Conservation (phyloP, 2,329 filamentous ascomycete species). For the Alternaria solani region DNA sequence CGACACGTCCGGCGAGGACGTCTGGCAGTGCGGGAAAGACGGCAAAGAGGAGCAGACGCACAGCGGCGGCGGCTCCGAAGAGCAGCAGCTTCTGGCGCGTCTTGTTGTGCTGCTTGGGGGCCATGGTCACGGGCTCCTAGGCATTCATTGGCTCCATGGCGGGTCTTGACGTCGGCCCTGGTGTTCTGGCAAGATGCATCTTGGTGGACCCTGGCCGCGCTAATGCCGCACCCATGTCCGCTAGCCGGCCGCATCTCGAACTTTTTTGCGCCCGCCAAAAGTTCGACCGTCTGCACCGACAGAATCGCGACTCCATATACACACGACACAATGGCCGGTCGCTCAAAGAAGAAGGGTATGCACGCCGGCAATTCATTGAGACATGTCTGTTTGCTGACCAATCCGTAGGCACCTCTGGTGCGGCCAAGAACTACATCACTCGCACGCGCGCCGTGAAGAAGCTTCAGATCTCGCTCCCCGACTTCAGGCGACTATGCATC, state of each 20-base stretch:
- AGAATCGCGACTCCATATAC: slow-evolving; percentile 5
- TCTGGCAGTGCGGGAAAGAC: slow-evolving; percentile 84
- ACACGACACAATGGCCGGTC: slow-evolving; percentile 42
- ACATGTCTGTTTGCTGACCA: slow-evolving; percentile 23
- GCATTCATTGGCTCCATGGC: slow-evolving; percentile 22
- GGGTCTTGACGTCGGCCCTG: slow-evolving; percentile 2
- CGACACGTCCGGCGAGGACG: slow-evolving; percentile 87
- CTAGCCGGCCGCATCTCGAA: slow-evolving; percentile 34
- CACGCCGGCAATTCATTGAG: background rate
- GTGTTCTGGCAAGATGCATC: slow-evolving; percentile 17
- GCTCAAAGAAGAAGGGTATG: slow-evolving; percentile 70
- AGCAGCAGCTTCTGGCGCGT: slow-evolving; percentile 68
- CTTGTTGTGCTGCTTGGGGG: slow-evolving; percentile 55
- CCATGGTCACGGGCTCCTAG: slow-evolving; percentile 52
- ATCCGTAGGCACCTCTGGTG: slow-evolving; percentile 75
- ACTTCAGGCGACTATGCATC: slow-evolving; percentile 98
- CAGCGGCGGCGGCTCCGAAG: slow-evolving; percentile 76
- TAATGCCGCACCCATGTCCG: slow-evolving; percentile 31
- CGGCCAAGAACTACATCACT: slow-evolving; percentile 98
- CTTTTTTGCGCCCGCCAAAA: slow-evolving; percentile 41
- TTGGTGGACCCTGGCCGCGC: slow-evolving; percentile 29
- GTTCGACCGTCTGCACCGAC: slow-evolving; percentile 15
- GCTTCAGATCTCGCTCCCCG: slow-evolving; percentile 93
- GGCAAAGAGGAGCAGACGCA: slow-evolving; percentile 81
- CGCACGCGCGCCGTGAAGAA: slow-evolving; percentile 97